These are phyloP conservation scores for Pueraria montana DNA, from an alignment of 306 rosid genomes.

Conservation along the genomic window DNA sequence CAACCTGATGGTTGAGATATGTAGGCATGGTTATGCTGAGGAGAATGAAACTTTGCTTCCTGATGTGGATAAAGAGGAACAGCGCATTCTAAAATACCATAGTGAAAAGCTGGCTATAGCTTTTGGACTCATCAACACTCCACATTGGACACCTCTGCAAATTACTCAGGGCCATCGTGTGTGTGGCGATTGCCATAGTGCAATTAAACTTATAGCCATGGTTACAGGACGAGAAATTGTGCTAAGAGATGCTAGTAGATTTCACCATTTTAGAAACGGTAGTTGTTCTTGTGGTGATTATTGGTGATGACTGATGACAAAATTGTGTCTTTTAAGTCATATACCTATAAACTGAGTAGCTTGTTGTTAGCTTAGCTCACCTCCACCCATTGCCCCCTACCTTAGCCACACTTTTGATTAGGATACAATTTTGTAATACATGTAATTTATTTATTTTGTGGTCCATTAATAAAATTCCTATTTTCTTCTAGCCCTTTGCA, in stretches of 20 bases:
- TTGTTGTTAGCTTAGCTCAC: background rate
- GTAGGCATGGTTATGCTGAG: slow-evolving; percentile 61
- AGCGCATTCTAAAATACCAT: slow-evolving; percentile 61
- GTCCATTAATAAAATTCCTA: background rate
- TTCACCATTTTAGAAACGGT: slow-evolving; percentile 89
- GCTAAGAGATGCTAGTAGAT: slow-evolving; percentile 83
- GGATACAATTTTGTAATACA: slow-evolving; percentile 18
- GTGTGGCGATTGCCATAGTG: slow-evolving; percentile 79
- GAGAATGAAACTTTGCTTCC: slow-evolving; percentile 68
- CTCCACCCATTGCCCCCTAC: background rate
- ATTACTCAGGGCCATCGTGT: slow-evolving; percentile 82
- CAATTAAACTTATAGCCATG: slow-evolving; percentile 77
- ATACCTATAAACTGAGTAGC: slow-evolving; percentile 1
- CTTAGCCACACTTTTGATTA: slow-evolving; percentile 26
- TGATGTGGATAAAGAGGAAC: slow-evolving; percentile 82
- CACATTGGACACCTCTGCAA: slow-evolving; percentile 70
- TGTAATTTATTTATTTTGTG: background rate
- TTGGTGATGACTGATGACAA: slow-evolving; percentile 64
- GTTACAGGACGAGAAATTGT: slow-evolving; percentile 81
- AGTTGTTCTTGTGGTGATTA: slow-evolving; percentile 89
- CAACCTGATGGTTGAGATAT: slow-evolving; percentile 70
- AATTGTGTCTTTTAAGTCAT: too few relatives aligned
- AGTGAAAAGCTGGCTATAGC: slow-evolving; percentile 91
- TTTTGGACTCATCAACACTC: slow-evolving; percentile 76
- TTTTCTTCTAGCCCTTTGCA: background rate